Evolutionary conservation across 192 early-diverging fungal species (phyloP).

Genomic region (Coemansia sp.): DNA sequence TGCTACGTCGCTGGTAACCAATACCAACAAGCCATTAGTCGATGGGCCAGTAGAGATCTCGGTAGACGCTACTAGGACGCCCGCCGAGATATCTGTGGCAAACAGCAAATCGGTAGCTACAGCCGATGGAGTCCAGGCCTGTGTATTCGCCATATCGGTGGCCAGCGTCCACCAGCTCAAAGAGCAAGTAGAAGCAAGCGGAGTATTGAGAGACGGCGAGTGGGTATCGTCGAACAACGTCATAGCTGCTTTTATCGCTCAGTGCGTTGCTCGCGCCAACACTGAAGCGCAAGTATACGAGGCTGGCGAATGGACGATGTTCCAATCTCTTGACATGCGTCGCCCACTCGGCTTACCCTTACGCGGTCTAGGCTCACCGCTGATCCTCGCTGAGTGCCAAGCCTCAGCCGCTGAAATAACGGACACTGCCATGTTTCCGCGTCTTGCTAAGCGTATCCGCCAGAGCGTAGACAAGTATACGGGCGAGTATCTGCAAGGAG

Average conservation of each 20-base stretch:
- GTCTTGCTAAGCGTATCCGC: slow-evolving; percentile 26
- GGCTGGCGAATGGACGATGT: slow-evolving; percentile 37
- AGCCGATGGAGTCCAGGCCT: slow-evolving; percentile 11
- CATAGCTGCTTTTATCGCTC: slow-evolving; percentile 29
- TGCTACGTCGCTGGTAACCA: slow-evolving; percentile 6
- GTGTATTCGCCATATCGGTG: slow-evolving; percentile 31
- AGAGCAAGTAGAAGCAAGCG: slow-evolving; percentile 24
- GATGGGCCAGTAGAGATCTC: slow-evolving; percentile 30
- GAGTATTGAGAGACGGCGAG: slow-evolving; percentile 25
- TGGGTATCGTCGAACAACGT: slow-evolving; percentile 50
- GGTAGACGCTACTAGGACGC: slow-evolving; percentile 33
- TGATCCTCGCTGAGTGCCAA: slow-evolving; percentile 44
- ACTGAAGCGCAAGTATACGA: slow-evolving; percentile 31
- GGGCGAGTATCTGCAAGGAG: slow-evolving; percentile 27
- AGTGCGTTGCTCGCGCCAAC: slow-evolving; percentile 41
- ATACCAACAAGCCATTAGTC: background rate
- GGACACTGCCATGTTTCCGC: slow-evolving; percentile 9
- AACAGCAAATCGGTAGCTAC: slow-evolving; percentile 17
- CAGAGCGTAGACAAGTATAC: slow-evolving; percentile 28
- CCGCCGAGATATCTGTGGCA: slow-evolving; percentile 4
- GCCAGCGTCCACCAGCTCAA: slow-evolving; percentile 14
- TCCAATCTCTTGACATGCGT: slow-evolving; percentile 53
- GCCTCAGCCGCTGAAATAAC: slow-evolving; percentile 1
- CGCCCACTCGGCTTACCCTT: slow-evolving; percentile 26
- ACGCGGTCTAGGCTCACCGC: slow-evolving; percentile 43